Conservation (phyloP, 2,329 filamentous ascomycete genomes). For the Alternaria viburni region DNA sequence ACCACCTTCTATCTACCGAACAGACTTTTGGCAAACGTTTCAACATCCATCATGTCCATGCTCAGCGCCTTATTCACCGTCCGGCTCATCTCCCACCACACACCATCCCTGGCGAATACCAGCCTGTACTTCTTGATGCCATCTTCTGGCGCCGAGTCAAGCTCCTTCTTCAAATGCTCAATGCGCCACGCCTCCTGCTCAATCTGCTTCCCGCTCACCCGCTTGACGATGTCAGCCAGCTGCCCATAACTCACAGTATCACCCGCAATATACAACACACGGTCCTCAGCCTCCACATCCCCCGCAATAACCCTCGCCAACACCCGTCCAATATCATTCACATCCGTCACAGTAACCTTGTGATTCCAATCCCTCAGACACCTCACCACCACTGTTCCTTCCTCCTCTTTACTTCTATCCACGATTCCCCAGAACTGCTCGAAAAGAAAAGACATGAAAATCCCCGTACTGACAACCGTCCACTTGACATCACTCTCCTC, state of each 20-base stretch:
- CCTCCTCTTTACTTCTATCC: constrained; percentile 40
- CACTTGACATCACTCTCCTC: constrained; percentile 56
- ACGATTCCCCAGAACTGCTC: constrained; percentile 68
- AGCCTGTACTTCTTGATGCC: constrained; percentile 65
- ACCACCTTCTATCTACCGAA: not conserved
- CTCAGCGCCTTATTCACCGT: constrained; percentile 61
- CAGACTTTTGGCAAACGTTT: constrained; percentile 43
- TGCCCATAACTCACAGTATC: constrained; percentile 66
- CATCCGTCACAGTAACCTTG: constrained; percentile 66
- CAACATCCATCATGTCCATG: constrained; percentile 55
- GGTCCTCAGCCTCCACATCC: constrained; percentile 38
- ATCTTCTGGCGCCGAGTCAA: constrained; percentile 57
- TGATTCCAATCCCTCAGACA: constrained; percentile 69
- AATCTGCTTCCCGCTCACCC: constrained; percentile 52
- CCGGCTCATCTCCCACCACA: constrained; percentile 62
- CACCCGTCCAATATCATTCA: constrained; percentile 67
- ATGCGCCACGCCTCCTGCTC: constrained; percentile 59
- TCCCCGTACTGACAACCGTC: constrained; percentile 71
- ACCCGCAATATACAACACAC: constrained; percentile 65
- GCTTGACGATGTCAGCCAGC: constrained; percentile 61
- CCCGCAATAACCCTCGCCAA: constrained; percentile 61
- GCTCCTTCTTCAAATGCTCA: constrained; percentile 53
- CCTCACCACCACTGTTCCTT: constrained; percentile 48
- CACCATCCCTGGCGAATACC: constrained; percentile 66
- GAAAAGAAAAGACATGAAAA: constrained; percentile 76